phyloP scores from a whole-genome alignment of 73 alveolate genomes.

The Stentor roeselii region DNA sequence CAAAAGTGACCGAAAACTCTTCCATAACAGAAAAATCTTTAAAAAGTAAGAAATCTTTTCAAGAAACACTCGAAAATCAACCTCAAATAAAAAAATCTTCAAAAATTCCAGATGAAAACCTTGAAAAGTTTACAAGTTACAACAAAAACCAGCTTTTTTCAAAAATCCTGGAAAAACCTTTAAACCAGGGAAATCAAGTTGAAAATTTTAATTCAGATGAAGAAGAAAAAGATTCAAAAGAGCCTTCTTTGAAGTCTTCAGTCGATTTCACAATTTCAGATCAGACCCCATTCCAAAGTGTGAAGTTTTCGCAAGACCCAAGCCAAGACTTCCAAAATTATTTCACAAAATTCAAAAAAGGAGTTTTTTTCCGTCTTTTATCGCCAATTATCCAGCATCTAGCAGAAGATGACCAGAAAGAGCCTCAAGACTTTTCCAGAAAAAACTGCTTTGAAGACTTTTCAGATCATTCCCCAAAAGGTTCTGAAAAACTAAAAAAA shows the following conservation, averaged over 20 bases:
- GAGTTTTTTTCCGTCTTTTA: not conserved
- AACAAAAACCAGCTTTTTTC: too few species aligned
- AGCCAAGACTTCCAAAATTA: not conserved
- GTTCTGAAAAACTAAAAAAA: not conserved
- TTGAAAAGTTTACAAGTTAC: too few species aligned
- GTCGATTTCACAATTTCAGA: not conserved
- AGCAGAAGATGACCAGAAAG: not conserved
- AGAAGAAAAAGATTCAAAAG: not conserved
- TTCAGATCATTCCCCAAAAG: not conserved
- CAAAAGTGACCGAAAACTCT: too few species aligned
- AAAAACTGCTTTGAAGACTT: not conserved
- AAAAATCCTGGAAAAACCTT: too few species aligned
- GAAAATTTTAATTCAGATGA: not conserved
- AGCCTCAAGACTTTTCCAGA: not conserved
- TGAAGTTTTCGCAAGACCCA: constrained; percentile 1
- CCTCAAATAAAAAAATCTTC: too few species aligned
- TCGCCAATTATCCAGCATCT: not conserved
- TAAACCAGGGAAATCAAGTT: too few species aligned
- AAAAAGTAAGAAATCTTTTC: too few species aligned
- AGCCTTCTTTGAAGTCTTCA: too few species aligned
- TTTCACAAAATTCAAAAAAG: not conserved
- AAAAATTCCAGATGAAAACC: too few species aligned
- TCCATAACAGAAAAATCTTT: too few species aligned
- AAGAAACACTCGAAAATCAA: too few species aligned
- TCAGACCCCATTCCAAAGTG: not conserved